These are phyloP conservation scores for Schizophyllum amplum DNA, from an alignment of 1,284 basidiomycete species.

Conservation along the genomic window DNA sequence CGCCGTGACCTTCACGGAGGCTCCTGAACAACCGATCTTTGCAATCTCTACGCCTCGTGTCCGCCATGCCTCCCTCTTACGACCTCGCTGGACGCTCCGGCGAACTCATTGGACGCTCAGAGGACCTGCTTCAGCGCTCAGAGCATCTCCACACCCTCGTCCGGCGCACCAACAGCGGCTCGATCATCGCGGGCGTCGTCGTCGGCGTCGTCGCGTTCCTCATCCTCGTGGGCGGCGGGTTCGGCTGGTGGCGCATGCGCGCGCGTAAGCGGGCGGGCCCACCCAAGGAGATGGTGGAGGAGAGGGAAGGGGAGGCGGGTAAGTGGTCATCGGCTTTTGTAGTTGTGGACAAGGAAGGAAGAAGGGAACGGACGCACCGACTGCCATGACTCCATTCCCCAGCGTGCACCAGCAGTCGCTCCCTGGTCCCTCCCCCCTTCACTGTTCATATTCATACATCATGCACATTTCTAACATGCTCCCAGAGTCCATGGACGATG, in stretches of 20 bases:
- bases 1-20: no score
- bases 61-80: no score
- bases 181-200: background rate
- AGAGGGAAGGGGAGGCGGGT: background rate
- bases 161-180: background rate
- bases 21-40: no score
- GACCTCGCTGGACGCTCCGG: no score
- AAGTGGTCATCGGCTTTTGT: background rate
- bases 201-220: background rate
- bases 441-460: background rate
- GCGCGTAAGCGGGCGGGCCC: no score
- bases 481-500: background rate
- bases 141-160: background rate
- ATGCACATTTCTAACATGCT: no score
- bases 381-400: background rate
- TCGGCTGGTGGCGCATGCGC: background rate
- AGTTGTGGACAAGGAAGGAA: no score
- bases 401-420: background rate
- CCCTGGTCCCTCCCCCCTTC: background rate
- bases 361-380: no score
- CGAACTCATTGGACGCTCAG: no score
- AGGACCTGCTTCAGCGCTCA: no score
- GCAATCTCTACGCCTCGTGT: no score
- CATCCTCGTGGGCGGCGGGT: background rate
- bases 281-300: background rate